Percentiles rank a stretch among this genome's conserved stretches.
Evolutionary conservation across 768 basidiomycete genomes (phyloP).

Genomic region (Russula abietina): DNA sequence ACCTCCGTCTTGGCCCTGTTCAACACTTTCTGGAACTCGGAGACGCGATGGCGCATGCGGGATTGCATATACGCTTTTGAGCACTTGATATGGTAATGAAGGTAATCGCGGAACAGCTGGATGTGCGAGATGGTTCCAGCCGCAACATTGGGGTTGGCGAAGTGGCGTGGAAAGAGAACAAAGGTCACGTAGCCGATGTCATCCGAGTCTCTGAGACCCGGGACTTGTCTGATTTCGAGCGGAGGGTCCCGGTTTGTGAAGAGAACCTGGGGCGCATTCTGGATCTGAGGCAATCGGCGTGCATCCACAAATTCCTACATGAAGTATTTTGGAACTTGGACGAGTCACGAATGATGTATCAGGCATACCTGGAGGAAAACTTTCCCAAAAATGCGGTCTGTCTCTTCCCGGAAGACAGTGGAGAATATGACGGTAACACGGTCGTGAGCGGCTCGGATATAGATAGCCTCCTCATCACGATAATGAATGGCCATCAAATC

Average conservation of each 20-base stretch:
- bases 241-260: constrained; percentile 95
- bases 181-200: constrained; percentile 41
- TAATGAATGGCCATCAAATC: constrained; percentile 92
- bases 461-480: constrained; percentile 95
- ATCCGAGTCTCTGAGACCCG: constrained; percentile 64
- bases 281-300: constrained; percentile 84
- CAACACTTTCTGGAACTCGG: constrained; percentile 92
- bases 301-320: constrained; percentile 96
- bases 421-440: constrained; percentile 98
- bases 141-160: constrained; percentile 62
- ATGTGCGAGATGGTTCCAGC: constrained; percentile 86
- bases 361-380: constrained; percentile 86
- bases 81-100: constrained; percentile 99
- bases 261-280: constrained; percentile 94
- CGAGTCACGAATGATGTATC: background rate
- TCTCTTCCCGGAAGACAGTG: constrained; percentile 94
- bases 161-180: constrained; percentile 94
- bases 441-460: constrained; percentile 87
- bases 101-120: constrained; percentile 93
- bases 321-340: background rate
- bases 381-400: constrained; percentile 93
- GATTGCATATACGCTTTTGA: constrained; percentile 99
- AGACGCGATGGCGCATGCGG: constrained; percentile 87
- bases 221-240: constrained; percentile 86
- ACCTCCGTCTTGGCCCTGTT: constrained; percentile 95